Conservation (phyloP, 257 asterid genomes). For the Solanum habrochaites region DNA sequence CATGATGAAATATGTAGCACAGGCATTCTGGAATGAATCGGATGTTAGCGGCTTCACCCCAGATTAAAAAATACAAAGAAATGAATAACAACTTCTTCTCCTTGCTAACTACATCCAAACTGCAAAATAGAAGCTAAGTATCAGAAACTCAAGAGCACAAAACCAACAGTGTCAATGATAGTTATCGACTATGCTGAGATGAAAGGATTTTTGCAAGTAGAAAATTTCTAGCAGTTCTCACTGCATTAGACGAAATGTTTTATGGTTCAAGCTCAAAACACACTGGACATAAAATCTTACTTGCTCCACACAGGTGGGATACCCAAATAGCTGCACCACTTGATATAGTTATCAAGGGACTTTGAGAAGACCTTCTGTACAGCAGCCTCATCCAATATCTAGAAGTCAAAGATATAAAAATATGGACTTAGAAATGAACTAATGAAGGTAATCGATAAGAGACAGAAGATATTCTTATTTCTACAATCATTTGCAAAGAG, state of each 20-base stretch:
- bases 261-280: not conserved
- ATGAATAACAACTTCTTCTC: constrained; percentile 80
- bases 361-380: constrained; percentile 76
- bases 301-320: constrained; percentile 91
- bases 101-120: constrained; percentile 76
- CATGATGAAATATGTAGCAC: constrained; percentile 98
- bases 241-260: not conserved
- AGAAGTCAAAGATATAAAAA: constrained; percentile 3
- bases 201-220: not conserved
- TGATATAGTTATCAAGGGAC: constrained; percentile 91
- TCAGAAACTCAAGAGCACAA: not conserved
- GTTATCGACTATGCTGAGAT: not conserved
- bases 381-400: constrained; percentile 97
- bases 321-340: constrained; percentile 84
- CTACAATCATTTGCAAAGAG: not conserved
- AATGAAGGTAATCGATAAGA: not conserved
- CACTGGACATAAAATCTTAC: constrained; percentile 29
- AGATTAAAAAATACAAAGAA: constrained; percentile 76
- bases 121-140: constrained; percentile 19
- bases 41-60: constrained; percentile 98
- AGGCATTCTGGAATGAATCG: constrained; percentile 99
- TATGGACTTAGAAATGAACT: not conserved
- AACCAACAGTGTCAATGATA: not conserved
- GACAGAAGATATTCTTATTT: not conserved
- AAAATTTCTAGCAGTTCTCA: not conserved